Percentiles rank a stretch among this genome's conserved stretches.
Conservation (phyloP, 164 flowering plant species). For the Platanus orientalis region DNA sequence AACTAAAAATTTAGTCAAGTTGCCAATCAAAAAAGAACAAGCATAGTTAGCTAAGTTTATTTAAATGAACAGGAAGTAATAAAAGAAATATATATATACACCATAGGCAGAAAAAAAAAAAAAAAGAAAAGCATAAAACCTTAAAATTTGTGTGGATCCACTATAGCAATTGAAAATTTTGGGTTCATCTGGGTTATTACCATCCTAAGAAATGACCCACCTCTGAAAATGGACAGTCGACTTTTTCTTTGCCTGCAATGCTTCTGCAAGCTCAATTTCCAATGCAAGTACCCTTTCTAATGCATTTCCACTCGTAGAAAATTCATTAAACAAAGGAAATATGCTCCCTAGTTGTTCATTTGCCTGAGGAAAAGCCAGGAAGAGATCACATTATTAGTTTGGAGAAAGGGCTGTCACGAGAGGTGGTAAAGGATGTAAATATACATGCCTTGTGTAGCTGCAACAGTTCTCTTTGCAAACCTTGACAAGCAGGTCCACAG, state of each 20-base stretch:
- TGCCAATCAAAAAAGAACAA: neutral
- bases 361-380: constrained; percentile 36
- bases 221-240: constrained; percentile 67
- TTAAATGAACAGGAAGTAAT: neutral
- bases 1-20: too few species aligned
- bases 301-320: constrained; percentile 61
- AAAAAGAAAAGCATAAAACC: neutral
- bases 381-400: neutral
- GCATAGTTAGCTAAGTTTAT: neutral
- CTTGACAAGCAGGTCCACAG: constrained; percentile 32
- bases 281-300: constrained; percentile 87
- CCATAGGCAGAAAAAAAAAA: too few species aligned
- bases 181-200: neutral
- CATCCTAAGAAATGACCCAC: constrained; percentile 28
- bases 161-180: neutral
- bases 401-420: neutral
- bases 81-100: too few species aligned
- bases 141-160: neutral
- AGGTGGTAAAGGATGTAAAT: neutral
- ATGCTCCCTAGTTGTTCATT: constrained; percentile 63
- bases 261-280: constrained; percentile 93
- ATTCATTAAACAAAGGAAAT: constrained; percentile 60
- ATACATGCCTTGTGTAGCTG: constrained; percentile 53
- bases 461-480: constrained; percentile 50
- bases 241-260: constrained; percentile 67